Conservation (phyloP, 257 asterid genomes). For the Plantago ovata region DNA sequence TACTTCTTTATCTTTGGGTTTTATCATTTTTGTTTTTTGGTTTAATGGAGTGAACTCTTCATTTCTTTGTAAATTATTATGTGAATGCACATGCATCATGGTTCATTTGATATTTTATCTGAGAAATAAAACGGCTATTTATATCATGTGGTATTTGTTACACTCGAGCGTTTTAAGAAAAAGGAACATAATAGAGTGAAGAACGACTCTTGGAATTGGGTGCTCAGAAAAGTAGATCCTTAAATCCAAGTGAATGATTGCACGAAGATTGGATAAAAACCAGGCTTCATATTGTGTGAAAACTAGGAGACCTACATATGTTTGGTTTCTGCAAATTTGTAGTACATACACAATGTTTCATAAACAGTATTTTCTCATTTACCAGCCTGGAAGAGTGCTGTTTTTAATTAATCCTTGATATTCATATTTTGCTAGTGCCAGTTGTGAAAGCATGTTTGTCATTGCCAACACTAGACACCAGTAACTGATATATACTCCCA, state of each 20-base stretch:
- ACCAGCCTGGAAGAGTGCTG: neutral
- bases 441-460: neutral
- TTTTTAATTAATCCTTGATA: neutral
- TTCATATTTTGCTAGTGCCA: neutral
- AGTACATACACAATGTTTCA: neutral
- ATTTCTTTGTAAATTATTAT: neutral
- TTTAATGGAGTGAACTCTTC: neutral
- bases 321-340: neutral
- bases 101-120: constrained; percentile 9
- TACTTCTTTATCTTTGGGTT: neutral
- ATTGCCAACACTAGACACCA: neutral
- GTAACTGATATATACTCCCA: neutral
- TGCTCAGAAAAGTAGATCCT: too few species aligned
- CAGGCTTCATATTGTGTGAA: neutral
- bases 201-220: neutral
- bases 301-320: neutral
- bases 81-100: neutral
- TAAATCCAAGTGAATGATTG: constrained; percentile 1
- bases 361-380: neutral
- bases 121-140: neutral
- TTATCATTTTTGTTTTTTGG: constrained; percentile 5
- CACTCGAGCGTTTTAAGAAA: neutral
- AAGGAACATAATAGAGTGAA: neutral
- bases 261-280: neutral
- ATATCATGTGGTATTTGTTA: constrained; percentile 1